phyloP scores from a whole-genome alignment of 768 basidiomycete species.

The Boletus huronensis region DNA sequence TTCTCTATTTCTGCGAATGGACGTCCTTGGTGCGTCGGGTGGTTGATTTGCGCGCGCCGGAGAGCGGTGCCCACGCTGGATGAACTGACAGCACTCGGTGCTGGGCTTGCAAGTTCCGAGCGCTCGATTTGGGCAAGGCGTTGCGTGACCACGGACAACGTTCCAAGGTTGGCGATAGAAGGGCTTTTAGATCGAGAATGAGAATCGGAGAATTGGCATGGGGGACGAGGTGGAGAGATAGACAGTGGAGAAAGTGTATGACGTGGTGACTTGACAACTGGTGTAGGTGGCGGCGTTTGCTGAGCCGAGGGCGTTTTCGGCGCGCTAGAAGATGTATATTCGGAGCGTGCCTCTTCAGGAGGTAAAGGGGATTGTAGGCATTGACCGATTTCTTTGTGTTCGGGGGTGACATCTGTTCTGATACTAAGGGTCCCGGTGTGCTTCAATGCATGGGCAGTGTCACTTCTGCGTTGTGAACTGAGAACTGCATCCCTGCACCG shows the following conservation, averaged over 20 bases:
- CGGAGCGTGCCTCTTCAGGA: constrained; percentile 20
- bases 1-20: constrained; percentile 26
- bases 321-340: constrained; percentile 28
- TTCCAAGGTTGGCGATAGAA: constrained; percentile 59
- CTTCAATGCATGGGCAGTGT: not conserved
- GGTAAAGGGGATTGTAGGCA: constrained; percentile 7
- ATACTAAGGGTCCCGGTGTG: constrained; percentile 8
- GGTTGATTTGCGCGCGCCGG: constrained; percentile 21
- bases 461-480: constrained; percentile 31
- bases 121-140: constrained; percentile 60
- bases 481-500: constrained; percentile 56
- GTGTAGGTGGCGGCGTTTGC: constrained; percentile 20
- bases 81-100: constrained; percentile 18
- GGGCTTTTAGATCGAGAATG: constrained; percentile 43
- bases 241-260: constrained; percentile 18
- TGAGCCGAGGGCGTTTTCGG: constrained; percentile 8
- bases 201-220: constrained; percentile 26
- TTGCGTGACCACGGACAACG: constrained; percentile 61
- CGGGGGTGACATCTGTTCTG: constrained; percentile 12
- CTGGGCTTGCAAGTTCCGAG: constrained; percentile 17
- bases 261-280: constrained; percentile 27
- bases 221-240: constrained; percentile 22
- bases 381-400: not conserved
- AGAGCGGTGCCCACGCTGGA: constrained; percentile 24
- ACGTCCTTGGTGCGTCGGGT: constrained; percentile 6